Conservation (phyloP, 495 filamentous ascomycete genomes). For the Chaetomium cochliodes region DNA sequence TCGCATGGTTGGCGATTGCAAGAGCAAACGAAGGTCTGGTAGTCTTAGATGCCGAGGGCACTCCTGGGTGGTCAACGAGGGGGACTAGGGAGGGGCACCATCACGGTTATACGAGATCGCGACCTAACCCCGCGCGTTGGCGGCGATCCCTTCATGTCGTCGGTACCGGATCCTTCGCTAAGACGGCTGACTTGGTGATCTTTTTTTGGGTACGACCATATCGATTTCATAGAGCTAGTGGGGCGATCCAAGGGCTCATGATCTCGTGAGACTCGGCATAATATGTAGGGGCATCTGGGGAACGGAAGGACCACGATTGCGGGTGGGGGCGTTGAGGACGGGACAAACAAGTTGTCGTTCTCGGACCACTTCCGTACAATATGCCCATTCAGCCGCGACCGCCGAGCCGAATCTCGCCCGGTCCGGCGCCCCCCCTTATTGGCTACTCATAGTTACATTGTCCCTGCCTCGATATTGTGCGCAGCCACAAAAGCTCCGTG, state of each 20-base stretch:
- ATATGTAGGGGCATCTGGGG: neutral
- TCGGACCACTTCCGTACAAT: constrained; percentile 5
- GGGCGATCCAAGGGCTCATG: constrained; percentile 3
- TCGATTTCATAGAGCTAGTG: neutral
- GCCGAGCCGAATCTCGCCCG: neutral
- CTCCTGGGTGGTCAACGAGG: neutral
- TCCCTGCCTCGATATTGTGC: constrained; percentile 17
- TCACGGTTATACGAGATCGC: constrained; percentile 11
- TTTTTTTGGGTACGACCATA: neutral
- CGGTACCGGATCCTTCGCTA: neutral
- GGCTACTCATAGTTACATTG: constrained; percentile 1
- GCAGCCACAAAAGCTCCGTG: constrained; percentile 8
- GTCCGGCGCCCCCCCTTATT: neutral
- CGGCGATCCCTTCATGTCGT: constrained; percentile 1
- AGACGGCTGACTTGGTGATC: neutral
- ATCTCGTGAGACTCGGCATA: constrained; percentile 5
- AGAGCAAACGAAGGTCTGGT: constrained; percentile 1
- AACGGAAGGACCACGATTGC: constrained; percentile 1
- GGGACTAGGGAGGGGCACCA: neutral
- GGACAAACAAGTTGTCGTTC: neutral
- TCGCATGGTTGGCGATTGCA: constrained; percentile 21
- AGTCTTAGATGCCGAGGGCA: neutral
- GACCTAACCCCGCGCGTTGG: neutral
- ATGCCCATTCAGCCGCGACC: constrained; percentile 19
- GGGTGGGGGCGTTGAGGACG: neutral